A percentile compares a stretch with the other conserved stretches of the same genome.
phyloP scores from a whole-genome alignment of 1,139 yeast genomes.

The Protomyces pachydermus region DNA sequence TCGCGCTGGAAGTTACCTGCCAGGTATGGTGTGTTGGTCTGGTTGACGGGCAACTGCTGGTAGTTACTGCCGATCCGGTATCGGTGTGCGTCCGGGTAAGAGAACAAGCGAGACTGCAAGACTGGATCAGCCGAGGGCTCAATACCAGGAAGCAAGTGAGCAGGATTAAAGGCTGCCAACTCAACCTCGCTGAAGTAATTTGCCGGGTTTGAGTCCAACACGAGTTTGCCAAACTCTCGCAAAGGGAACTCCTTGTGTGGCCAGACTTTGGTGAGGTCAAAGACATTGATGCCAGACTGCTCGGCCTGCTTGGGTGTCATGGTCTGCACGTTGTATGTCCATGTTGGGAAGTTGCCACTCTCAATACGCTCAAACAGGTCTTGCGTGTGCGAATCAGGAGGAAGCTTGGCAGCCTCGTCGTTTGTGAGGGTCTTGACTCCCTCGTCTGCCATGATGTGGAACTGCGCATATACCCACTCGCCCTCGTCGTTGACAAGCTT shows the following conservation, averaged over 20 bases:
- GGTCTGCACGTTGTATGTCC: slow-evolving; percentile 63
- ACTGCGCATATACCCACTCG: slow-evolving; percentile 61
- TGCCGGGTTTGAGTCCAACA: slow-evolving; percentile 65
- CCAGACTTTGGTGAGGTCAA: slow-evolving; percentile 75
- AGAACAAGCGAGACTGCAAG: slow-evolving; percentile 74
- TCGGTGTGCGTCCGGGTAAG: slow-evolving; percentile 77
- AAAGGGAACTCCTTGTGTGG: slow-evolving; percentile 72
- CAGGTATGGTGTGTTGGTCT: slow-evolving; percentile 41
- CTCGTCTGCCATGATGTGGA: slow-evolving; percentile 58
- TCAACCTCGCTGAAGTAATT: slow-evolving; percentile 79
- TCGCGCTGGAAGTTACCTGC: slow-evolving; percentile 57
- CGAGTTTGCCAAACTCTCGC: slow-evolving; percentile 66
- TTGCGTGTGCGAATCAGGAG: slow-evolving; percentile 59
- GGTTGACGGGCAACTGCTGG: slow-evolving; percentile 69
- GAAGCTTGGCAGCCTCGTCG: slow-evolving; percentile 54
- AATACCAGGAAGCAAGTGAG: slow-evolving; percentile 78
- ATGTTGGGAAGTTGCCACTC: slow-evolving; percentile 56
- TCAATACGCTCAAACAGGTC: slow-evolving; percentile 57
- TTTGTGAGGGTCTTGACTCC: slow-evolving; percentile 56
- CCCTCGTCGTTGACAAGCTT: slow-evolving; percentile 64
- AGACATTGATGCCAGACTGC: slow-evolving; percentile 48
- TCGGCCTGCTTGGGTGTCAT: slow-evolving; percentile 71
- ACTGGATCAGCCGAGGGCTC: slow-evolving; percentile 86
- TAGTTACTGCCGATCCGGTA: slow-evolving; percentile 67
- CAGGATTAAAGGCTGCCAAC: slow-evolving; percentile 77